Percentiles rank a stretch among this genome's conserved stretches.
phyloP scores from a whole-genome alignment of 2,329 filamentous ascomycete genomes.

The Ceratocystis lukuohia region DNA sequence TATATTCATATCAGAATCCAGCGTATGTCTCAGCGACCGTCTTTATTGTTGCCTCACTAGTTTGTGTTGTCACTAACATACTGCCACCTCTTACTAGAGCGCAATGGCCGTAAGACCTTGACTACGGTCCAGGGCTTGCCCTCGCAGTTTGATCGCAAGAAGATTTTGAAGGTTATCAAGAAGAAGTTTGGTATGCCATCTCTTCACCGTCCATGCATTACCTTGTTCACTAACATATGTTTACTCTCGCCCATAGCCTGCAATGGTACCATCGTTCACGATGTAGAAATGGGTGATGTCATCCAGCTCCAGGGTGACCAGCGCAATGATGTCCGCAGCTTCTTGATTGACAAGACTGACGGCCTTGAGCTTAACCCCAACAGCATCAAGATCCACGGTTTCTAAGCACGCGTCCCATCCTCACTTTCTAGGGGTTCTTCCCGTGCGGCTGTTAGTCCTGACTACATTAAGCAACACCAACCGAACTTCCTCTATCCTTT shows the following conservation, averaged over 20 bases:
- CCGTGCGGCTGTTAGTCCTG: conserved; percentile 17
- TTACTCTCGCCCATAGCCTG: conserved; percentile 47
- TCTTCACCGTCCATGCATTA: conserved; percentile 22
- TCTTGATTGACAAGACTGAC: conserved; percentile 90
- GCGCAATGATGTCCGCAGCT: conserved; percentile 96
- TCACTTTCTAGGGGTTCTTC: conserved; percentile 1
- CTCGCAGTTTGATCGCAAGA: conserved; percentile 98
- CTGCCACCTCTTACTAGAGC: conserved; percentile 45
- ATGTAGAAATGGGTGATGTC: conserved; percentile 96
- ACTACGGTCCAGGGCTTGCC: conserved; percentile 98
- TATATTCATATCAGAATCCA: conserved; percentile 99
- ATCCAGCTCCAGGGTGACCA: conserved; percentile 99
- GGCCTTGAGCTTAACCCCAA: conserved; percentile 88
- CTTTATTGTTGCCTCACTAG: conserved; percentile 14
- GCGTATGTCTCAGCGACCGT: conserved; percentile 48
- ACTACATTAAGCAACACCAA: background rate
- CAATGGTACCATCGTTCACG: conserved; percentile 98
- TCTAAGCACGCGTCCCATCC: conserved; percentile 27
- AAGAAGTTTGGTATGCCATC: conserved; percentile 75
- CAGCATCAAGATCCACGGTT: conserved; percentile 77
- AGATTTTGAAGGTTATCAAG: conserved; percentile 99
- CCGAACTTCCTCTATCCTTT: background rate
- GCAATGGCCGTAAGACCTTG: conserved; percentile 99
- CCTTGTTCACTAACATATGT: conserved; percentile 2
- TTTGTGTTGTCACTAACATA: background rate